Conservation (phyloP, 306 rosid genomes). For the Biancaea sappan region DNA sequence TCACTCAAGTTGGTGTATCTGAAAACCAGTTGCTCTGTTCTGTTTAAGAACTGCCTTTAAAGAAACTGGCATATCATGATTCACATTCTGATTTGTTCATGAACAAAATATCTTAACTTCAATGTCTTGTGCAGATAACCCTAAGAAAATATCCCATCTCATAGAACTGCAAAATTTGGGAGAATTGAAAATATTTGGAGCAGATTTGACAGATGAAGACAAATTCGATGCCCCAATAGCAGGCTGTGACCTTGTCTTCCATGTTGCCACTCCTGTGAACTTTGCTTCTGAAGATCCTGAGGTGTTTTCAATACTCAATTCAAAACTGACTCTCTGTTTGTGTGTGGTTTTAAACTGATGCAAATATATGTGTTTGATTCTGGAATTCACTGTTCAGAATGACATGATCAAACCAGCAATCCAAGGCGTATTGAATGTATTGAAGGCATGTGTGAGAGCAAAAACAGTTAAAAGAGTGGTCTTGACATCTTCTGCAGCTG, state of each 20-base stretch:
- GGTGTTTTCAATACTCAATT: no score
- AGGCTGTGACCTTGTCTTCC: slow-evolving; percentile 80
- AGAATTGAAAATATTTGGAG: slow-evolving; percentile 57
- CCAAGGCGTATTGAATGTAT: slow-evolving; percentile 69
- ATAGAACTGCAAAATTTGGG: slow-evolving; percentile 55
- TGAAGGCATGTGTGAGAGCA: slow-evolving; percentile 67
- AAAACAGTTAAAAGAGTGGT: slow-evolving; percentile 72
- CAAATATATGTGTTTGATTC: not conserved
- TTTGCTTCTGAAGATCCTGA: slow-evolving; percentile 86
- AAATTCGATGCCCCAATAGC: slow-evolving; percentile 69
- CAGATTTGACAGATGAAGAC: slow-evolving; percentile 64
- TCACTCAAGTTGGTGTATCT: no score
- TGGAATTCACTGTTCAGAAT: slow-evolving; percentile 44
- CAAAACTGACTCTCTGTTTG: not conserved
- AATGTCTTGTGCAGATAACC: slow-evolving; percentile 50
- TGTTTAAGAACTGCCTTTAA: no score
- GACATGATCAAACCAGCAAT: slow-evolving; percentile 90
- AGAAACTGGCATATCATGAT: no score
- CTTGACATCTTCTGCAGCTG: slow-evolving; percentile 84
- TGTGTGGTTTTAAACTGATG: not conserved
- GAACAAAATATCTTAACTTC: not conserved
- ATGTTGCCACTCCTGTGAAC: slow-evolving; percentile 77
- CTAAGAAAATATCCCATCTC: slow-evolving; percentile 66
- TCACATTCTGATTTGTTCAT: not conserved
- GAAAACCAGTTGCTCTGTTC: no score